Percentiles rank a stretch among this genome's conserved stretches.
Evolutionary conservation across 345 rosid genomes (phyloP).

Genomic region (Moricandia moricandioides): DNA sequence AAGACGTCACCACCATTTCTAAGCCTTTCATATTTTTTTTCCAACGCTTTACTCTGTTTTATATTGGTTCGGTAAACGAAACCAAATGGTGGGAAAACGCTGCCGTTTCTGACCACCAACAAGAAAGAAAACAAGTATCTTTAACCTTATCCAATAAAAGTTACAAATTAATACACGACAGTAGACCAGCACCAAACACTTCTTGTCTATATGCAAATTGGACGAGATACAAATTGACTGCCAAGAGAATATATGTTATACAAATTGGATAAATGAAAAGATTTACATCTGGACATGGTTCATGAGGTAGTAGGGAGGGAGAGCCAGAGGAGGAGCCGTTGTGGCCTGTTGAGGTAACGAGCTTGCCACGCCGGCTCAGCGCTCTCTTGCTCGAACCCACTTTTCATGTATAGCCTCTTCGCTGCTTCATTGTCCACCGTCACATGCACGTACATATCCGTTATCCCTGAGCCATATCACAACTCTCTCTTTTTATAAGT

Average conservation of each 20-base stretch:
- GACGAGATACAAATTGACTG: background rate
- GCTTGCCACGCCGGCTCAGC: conserved; percentile 98
- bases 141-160: conserved; percentile 5
- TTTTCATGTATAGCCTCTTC: conserved; percentile 70
- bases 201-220: background rate
- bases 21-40: conserved; percentile 29
- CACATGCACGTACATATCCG: conserved; percentile 87
- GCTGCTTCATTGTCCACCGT: conserved; percentile 81
- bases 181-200: background rate
- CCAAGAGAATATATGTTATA: background rate
- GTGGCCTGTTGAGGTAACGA: conserved; percentile 73
- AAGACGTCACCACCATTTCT: conserved; percentile 42
- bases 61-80: background rate
- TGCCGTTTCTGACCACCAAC: conserved; percentile 1
- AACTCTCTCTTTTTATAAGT: background rate
- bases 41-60: conserved; percentile 7
- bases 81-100: background rate
- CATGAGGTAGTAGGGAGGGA: conserved; percentile 37
- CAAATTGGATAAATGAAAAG: background rate
- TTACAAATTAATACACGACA: background rate
- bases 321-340: conserved; percentile 73
- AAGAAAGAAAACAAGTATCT: background rate
- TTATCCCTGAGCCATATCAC: conserved; percentile 57
- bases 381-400: conserved; percentile 63
- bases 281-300: conserved; percentile 23